Evolutionary conservation across 2,329 filamentous ascomycete genomes (phyloP).

Genomic region (Aspergillus sp.): DNA sequence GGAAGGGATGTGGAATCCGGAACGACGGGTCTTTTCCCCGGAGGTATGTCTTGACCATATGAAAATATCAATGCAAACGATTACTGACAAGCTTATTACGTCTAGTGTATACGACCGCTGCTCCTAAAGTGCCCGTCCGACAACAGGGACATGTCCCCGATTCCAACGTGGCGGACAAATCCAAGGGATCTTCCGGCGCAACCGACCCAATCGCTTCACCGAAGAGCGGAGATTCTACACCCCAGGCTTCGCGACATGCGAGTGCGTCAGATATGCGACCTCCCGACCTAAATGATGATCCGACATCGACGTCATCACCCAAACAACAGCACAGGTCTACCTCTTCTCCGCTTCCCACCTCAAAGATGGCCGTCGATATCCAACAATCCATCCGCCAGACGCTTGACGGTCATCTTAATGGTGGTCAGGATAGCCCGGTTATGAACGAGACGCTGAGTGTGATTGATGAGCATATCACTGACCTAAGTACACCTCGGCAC

Average conservation of each 20-base stretch:
- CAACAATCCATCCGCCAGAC: conserved; percentile 47
- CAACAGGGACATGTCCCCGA: conserved; percentile 16
- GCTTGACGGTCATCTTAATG: conserved; percentile 50
- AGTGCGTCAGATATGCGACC: conserved; percentile 31
- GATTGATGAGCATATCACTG: conserved; percentile 94
- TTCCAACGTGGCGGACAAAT: conserved; percentile 1
- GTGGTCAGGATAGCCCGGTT: conserved; percentile 67
- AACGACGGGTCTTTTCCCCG: conserved; percentile 48
- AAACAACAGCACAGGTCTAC: conserved; percentile 32
- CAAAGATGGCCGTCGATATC: conserved; percentile 36
- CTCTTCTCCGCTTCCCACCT: conserved; percentile 37
- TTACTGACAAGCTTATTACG: conserved; percentile 1
- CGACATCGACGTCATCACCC: conserved; percentile 17
- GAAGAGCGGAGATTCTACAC: conserved; percentile 37
- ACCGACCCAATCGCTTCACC: conserved; percentile 23
- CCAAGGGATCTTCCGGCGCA: conserved; percentile 10
- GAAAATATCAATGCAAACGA: too few species aligned
- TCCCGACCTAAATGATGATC: conserved; percentile 16
- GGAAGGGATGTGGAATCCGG: conserved; percentile 47
- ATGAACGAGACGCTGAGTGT: conserved; percentile 94
- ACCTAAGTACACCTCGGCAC: conserved; percentile 66
- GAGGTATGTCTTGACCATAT: conserved; percentile 33
- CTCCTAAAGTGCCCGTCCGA: conserved; percentile 25
- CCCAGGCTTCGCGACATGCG: conserved; percentile 40
- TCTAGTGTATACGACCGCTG: conserved; percentile 26